These are phyloP conservation scores for Aquilaria sinensis DNA, from an alignment of 345 rosid species.

Conservation along the genomic window DNA sequence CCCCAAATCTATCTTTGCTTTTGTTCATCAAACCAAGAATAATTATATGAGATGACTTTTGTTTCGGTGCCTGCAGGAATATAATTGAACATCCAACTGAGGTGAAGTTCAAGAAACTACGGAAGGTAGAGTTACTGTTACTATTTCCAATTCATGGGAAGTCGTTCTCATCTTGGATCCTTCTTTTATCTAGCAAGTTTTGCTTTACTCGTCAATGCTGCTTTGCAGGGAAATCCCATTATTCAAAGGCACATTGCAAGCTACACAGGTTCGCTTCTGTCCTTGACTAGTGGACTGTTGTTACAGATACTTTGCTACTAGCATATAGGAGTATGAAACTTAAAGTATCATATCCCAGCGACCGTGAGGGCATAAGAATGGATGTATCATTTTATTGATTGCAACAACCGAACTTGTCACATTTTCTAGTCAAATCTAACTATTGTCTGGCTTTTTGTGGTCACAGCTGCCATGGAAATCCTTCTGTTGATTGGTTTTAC, in stretches of 20 bases:
- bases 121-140: slow-evolving; percentile 47
- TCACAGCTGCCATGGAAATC: slow-evolving; percentile 80
- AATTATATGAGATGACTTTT: no score
- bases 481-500: slow-evolving; percentile 65
- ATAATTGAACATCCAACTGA: slow-evolving; percentile 76
- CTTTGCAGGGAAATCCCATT: slow-evolving; percentile 69
- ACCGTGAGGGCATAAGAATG: no score
- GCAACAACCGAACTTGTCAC: no score
- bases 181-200: not conserved
- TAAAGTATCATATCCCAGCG: no score
- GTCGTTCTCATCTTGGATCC: not conserved
- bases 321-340: no score
- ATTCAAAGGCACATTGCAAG: slow-evolving; percentile 58
- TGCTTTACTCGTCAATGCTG: slow-evolving; percentile 6
- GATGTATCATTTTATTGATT: no score
- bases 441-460: slow-evolving; percentile 2
- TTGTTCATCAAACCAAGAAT: not conserved
- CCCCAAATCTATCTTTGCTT: slow-evolving; percentile 2
- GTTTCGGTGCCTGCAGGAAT: slow-evolving; percentile 37
- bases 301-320: no score
- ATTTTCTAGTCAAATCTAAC: no score
- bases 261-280: slow-evolving; percentile 43
- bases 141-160: not conserved
- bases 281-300: not conserved
- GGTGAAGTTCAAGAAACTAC: slow-evolving; percentile 60